phyloP scores from a whole-genome alignment of 2,329 filamentous ascomycete species.

The Fusarium illudens region DNA sequence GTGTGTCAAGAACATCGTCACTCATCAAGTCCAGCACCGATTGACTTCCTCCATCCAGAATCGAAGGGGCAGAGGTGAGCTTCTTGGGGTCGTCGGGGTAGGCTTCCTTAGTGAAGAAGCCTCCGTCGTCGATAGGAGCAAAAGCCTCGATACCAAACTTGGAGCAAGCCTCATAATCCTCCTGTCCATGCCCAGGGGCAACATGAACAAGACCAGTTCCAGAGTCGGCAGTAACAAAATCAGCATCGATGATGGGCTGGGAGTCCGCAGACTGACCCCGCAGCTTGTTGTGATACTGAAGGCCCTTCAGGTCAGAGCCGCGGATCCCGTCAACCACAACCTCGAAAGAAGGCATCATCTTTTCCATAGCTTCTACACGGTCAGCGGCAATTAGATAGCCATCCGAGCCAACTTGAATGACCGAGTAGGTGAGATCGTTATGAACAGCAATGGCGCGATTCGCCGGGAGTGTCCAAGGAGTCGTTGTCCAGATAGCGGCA shows the following conservation, averaged over 20 bases:
- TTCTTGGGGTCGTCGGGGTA: slow-evolving; percentile 73
- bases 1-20: slow-evolving; percentile 71
- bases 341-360: slow-evolving; percentile 59
- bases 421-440: slow-evolving; percentile 74
- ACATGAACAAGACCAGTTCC: slow-evolving; percentile 95
- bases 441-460: slow-evolving; percentile 90
- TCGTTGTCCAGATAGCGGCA: slow-evolving; percentile 98
- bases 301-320: slow-evolving; percentile 71
- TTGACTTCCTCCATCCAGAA: slow-evolving; percentile 74
- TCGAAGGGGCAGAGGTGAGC: slow-evolving; percentile 73
- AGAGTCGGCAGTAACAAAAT: slow-evolving; percentile 90
- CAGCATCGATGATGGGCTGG: slow-evolving; percentile 80
- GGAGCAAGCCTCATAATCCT: slow-evolving; percentile 88
- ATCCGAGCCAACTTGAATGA: slow-evolving; percentile 66
- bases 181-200: slow-evolving; percentile 94
- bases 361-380: slow-evolving; percentile 68
- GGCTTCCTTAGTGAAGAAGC: slow-evolving; percentile 81
- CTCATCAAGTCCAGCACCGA: slow-evolving; percentile 75
- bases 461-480: slow-evolving; percentile 94
- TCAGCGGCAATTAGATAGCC: slow-evolving; percentile 77
- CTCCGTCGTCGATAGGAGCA: slow-evolving; percentile 84
- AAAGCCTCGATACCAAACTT: slow-evolving; percentile 75
- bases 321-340: slow-evolving; percentile 65
- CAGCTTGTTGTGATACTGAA: slow-evolving; percentile 76
- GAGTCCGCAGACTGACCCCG: slow-evolving; percentile 62